Evolutionary conservation across 2,329 filamentous ascomycete genomes (phyloP), one percentile per base, ranked within the genome.

Genomic region (Phialemoniopsis sp.): DNA sequence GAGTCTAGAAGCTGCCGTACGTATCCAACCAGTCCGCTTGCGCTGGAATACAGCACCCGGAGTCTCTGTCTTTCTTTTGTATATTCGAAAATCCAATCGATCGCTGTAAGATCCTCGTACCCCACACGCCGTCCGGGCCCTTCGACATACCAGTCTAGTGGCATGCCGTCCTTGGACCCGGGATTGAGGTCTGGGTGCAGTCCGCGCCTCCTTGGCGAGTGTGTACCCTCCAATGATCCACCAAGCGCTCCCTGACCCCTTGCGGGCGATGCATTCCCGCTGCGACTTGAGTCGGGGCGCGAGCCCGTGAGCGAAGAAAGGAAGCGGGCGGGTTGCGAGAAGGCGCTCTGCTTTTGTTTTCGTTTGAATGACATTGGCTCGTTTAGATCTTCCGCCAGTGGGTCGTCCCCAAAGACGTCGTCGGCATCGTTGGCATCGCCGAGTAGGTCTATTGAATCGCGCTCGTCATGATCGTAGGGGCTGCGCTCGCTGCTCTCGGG

Each of bases 1-100:
- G 83, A 82, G 60, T 98, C 93, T 13, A 88, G 70, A 17, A 94
- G 66, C 48, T 85, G 81, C 45, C 78, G 82, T 39, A 85, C 53
- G 52, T 89, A 80, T 12, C 89, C 89, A 15, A 90, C 44, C 5
- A 95, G 50, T 0, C 89, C 87, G 15, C 78, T 73, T 8, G 81
- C 76, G 51, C 76, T 79, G 0, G 85, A 78, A 40, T 81, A 78
- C 15, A 98, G 70, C 21, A 85, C 77, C n/a, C 89, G 80, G 53
- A 94, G 68, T 17, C 93, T 80, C 60, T 95, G 89, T 15, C 93
- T 80, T 66, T 98, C 93, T 62, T 96, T 96, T 38, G 87, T 93
- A 58, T 97, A 95, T 63, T 98, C 93, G 54, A 95, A 97, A 57
- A 97, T 97, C 93, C 93, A 98, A 68, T 98, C 93, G 59, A 98